Base-by-base conservation (phyloP, 306 rosid species). In the Begonia peltatifolia region DNA sequence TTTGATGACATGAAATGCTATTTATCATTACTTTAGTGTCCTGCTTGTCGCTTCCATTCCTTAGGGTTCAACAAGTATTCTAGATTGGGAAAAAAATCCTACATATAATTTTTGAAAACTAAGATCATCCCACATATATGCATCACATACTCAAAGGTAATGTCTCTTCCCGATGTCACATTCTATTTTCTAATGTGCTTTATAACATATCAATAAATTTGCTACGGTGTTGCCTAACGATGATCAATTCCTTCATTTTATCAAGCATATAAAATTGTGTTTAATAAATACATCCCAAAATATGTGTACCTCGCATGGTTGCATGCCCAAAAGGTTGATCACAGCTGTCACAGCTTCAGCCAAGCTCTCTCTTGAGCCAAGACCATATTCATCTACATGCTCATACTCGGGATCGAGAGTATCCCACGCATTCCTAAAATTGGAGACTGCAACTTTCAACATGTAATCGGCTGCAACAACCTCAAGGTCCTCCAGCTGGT, bases 341-440 rank as follows among this genome's bases (percentile, higher is more conserved):
- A 90, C 99, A 48, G 92, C 58, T 65, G 50, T 71, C 64, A 86
- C 95, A 72, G 95, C 99, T 73, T 83, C 99, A 63, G 85, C 62
- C 75, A 90, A 78, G 79, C 76, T 81, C 64, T 87, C 99, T 74
- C 99, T 76, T 16, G 87, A 86, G 50, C 97, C 97, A 68, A 90
- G 85, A 65, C 95, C 99, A 65, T 90, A 90, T 59, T 90, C 99
- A 59, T 90, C 99, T 58, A 72, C 88, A 43, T 82, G 75, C 72
- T 90, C 99, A 70, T 25, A 54, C 15, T 83, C 92, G 14, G 80
- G 67, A 11, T 76, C 88, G 76, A 90, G 63, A 70, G 55, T 86
- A 67, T 90, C 99, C 99, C 99, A 90, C 42, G 92, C 95, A 74
- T 81, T 83, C 68, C 80, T 83, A 76, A 90, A 90, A 79, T 86